Percentiles rank a stretch among this genome's conserved stretches.
Evolutionary conservation across 1,139 yeast genomes (phyloP).

Genomic region (Yarrowia galli): DNA sequence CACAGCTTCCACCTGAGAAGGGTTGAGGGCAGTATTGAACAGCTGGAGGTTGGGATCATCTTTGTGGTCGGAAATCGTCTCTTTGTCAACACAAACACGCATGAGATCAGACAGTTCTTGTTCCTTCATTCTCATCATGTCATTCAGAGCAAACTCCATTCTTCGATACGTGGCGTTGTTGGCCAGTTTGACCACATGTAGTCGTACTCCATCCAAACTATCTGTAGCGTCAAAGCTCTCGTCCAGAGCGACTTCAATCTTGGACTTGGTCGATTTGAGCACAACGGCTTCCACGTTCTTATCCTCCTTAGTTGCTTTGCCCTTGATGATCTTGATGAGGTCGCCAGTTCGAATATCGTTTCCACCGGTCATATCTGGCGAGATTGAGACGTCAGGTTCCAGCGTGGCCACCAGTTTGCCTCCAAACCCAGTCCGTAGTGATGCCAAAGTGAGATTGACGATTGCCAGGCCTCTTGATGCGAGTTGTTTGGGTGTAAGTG

Average conservation of each 20-base stretch:
- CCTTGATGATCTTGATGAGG: conserved; percentile 54
- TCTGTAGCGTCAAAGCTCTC: conserved; percentile 54
- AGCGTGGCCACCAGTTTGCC: conserved; percentile 78
- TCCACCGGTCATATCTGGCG: conserved; percentile 60
- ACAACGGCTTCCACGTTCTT: conserved; percentile 66
- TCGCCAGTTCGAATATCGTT: conserved; percentile 74
- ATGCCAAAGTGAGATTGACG: conserved; percentile 65
- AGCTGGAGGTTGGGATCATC: conserved; percentile 49
- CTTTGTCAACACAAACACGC: conserved; percentile 46
- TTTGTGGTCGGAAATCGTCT: conserved; percentile 40
- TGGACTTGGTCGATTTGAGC: conserved; percentile 56
- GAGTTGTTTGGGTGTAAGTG: conserved; percentile 67
- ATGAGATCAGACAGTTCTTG: conserved; percentile 45
- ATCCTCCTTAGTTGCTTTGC: conserved; percentile 47
- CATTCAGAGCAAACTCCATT: conserved; percentile 81
- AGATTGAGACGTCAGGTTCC: conserved; percentile 64
- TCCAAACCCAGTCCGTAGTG: conserved; percentile 77
- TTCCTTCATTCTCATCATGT: conserved; percentile 59
- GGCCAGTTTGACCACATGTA: conserved; percentile 54
- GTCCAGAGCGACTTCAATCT: conserved; percentile 67
- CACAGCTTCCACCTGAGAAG: conserved; percentile 75
- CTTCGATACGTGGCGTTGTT: conserved; percentile 61
- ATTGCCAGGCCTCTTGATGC: conserved; percentile 78
- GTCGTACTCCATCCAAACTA: conserved; percentile 46
- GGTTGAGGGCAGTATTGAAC: conserved; percentile 64